Evolutionary conservation across 192 early-diverging fungal genomes (phyloP), one percentile per base, ranked within the genome.

Genomic region (Rhizophagus prolifer): DNA sequence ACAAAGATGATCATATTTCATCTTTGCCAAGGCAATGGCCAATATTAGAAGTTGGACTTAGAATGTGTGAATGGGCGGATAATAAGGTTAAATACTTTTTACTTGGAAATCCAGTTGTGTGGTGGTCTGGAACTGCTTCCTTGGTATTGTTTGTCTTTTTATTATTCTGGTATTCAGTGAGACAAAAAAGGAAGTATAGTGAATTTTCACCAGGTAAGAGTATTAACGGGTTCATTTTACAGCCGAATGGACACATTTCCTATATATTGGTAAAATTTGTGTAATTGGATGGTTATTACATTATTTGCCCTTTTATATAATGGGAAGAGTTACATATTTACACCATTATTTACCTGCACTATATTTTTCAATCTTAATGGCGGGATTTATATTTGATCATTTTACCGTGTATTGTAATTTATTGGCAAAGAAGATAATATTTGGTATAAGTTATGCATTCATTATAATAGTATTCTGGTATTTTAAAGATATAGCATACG

Each of bases 311-410:
- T 98, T 97, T 86, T 97, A 83, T 77, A 88, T 97, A 67, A 98
- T 99, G 95, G 97, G 96, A 36, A 92, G 97, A 38, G 95, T 98
- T 58, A 95, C 92, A 0, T 99, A 98, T 69, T 82, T 98, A 44
- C 97, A 99, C 80, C 97, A 98, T 82, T 98, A 98, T 80, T 97
- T 97, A 85, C 96, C 97, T 1, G 94, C 95, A 0, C 79, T 97
- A 34, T 97, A 98, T 82, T 99, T 97, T 88, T 90, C 92, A 21
- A 90, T 97, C 75, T 88, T 98, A 70, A 86, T 92, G 75, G 84
- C 91, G 13, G 89, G 89, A 9, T 93, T 89, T 79, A 36, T 94
- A 25, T 63, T 95, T 23, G 96, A 99, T 78, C 94, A 96, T 74
- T 72, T 90, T 10, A 76, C 82, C 6, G 19, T 41, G 41, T 59